These are phyloP conservation scores for Rhamnella rubrinervis DNA, from an alignment of 331 rosid species.

Conservation along the genomic window DNA sequence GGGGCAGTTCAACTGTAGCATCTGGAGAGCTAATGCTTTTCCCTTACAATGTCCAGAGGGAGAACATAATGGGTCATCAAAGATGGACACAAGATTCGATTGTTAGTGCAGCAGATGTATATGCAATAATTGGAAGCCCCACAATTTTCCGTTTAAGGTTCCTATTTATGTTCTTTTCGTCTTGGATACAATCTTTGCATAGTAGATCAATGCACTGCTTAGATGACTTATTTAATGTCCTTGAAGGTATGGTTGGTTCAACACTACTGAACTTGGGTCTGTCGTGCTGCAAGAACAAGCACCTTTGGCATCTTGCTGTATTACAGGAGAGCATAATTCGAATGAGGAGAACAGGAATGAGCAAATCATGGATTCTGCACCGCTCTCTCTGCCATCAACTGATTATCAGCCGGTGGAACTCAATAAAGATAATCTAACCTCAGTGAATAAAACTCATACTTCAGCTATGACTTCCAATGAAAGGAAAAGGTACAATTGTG, in stretches of 20 bases:
- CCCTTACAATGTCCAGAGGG: slow-evolving; percentile 69
- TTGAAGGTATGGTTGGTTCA: slow-evolving; percentile 97
- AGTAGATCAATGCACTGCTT: slow-evolving; percentile 1
- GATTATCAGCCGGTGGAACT: slow-evolving; percentile 40
- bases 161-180: slow-evolving; percentile 17
- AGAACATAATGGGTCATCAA: slow-evolving; percentile 53
- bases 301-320: slow-evolving; percentile 43
- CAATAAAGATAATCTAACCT: slow-evolving; percentile 39
- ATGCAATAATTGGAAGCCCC: slow-evolving; percentile 75
- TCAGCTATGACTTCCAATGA: slow-evolving; percentile 29
- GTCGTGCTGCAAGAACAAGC: slow-evolving; percentile 42
- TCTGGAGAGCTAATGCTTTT: slow-evolving; percentile 83
- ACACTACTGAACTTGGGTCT: slow-evolving; percentile 43
- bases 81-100: slow-evolving; percentile 85
- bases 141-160: slow-evolving; percentile 83
- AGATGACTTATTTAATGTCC: slow-evolving; percentile 28
- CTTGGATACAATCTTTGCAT: background rate
- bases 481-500: slow-evolving; percentile 30
- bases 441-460: slow-evolving; percentile 30
- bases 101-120: slow-evolving; percentile 78
- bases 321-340: slow-evolving; percentile 42
- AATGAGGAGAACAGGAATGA: slow-evolving; percentile 37
- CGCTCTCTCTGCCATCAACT: slow-evolving; percentile 34
- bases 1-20: slow-evolving; percentile 93
- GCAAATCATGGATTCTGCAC: slow-evolving; percentile 32